Conservation (phyloP, 495 filamentous ascomycete species). For the Trichoderma reesei region DNA sequence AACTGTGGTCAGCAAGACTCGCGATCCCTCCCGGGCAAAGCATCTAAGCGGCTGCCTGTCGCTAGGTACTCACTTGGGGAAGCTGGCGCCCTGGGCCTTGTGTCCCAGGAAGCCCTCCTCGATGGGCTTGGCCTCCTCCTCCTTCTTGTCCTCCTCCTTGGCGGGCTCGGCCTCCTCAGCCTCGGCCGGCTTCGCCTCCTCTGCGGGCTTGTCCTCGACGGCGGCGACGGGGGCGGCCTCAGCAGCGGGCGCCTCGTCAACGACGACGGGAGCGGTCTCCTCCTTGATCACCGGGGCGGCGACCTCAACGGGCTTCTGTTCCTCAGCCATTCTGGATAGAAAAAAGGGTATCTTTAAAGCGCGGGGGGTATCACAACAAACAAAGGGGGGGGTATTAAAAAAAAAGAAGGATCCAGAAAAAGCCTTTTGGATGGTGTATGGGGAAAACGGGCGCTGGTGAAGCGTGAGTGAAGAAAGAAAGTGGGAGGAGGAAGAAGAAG, state of each 20-base stretch:
- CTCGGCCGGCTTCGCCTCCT: constrained; percentile 25
- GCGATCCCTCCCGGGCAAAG: neutral
- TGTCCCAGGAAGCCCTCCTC: constrained; percentile 71
- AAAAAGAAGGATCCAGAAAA: constrained; percentile 8
- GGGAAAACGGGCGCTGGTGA: neutral
- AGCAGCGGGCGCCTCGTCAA: constrained; percentile 32
- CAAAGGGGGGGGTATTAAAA: constrained; percentile 12
- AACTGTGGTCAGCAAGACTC: constrained; percentile 20
- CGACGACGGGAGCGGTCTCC: constrained; percentile 34
- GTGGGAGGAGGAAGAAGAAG: constrained; percentile 17
- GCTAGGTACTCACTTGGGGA: constrained; percentile 75
- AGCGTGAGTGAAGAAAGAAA: constrained; percentile 14
- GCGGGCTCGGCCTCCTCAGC: constrained; percentile 38
- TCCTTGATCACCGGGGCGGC: constrained; percentile 27
- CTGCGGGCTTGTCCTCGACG: constrained; percentile 31
- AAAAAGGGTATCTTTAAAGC: constrained; percentile 23
- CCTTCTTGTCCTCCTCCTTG: constrained; percentile 33
- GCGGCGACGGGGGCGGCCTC: constrained; percentile 36
- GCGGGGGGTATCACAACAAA: constrained; percentile 12
- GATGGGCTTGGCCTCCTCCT: constrained; percentile 53
- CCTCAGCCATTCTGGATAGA: constrained; percentile 22
- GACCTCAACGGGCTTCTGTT: constrained; percentile 6
- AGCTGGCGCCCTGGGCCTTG: constrained; percentile 69
- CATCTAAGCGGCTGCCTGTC: too few species aligned
- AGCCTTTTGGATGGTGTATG: neutral